Evolutionary conservation across 2,329 filamentous ascomycete species (phyloP).

Genomic region (Mycocentrospora acerina): DNA sequence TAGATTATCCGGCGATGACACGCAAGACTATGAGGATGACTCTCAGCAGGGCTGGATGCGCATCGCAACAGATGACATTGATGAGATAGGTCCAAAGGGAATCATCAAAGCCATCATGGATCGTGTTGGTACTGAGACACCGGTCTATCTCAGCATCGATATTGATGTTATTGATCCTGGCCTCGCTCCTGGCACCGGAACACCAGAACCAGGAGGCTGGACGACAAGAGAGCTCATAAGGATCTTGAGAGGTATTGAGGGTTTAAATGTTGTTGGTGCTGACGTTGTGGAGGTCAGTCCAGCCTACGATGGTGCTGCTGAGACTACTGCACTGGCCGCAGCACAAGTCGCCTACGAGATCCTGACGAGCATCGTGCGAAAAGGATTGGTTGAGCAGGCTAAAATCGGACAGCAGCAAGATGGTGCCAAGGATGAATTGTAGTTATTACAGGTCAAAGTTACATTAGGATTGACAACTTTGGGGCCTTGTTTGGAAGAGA

Average conservation of each 20-base stretch:
- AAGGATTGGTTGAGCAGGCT: conserved; percentile 47
- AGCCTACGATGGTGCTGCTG: conserved; percentile 76
- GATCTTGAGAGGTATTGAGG: conserved; percentile 79
- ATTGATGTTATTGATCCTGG: conserved; percentile 80
- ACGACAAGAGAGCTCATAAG: conserved; percentile 84
- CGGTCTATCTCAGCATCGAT: conserved; percentile 79
- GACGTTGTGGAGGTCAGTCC: conserved; percentile 89
- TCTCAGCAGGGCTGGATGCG: conserved; percentile 74
- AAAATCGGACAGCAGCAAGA: conserved; percentile 20
- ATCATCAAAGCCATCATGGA: conserved; percentile 70
- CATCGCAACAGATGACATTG: conserved; percentile 82
- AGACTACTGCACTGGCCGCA: conserved; percentile 79
- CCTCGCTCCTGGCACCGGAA: conserved; percentile 76
- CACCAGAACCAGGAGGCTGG: conserved; percentile 89
- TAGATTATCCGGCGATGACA: conserved; percentile 65
- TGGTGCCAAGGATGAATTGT: conserved; percentile 31
- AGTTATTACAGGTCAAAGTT: no score
- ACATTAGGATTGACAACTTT: no score
- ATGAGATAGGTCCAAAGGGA: conserved; percentile 73
- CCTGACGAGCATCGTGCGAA: conserved; percentile 73
- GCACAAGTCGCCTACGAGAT: conserved; percentile 86
- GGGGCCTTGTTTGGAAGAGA: no score
- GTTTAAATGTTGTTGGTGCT: conserved; percentile 80
- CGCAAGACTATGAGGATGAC: conserved; percentile 72
- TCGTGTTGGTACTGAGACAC: conserved; percentile 70